Evolutionary conservation across 2,329 filamentous ascomycete species (phyloP).

Genomic region (Talaromyces sp.): DNA sequence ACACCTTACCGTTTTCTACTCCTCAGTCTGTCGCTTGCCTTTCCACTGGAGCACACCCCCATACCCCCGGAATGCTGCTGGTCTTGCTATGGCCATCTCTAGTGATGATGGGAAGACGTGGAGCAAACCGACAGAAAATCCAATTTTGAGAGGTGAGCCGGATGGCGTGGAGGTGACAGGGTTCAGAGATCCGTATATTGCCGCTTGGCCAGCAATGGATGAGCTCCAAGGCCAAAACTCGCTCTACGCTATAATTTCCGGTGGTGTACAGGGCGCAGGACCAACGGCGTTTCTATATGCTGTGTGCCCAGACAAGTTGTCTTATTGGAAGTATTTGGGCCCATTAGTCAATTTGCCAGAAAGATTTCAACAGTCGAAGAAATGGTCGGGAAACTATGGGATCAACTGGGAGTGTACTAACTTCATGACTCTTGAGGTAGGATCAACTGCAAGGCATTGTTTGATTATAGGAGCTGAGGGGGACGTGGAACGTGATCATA

Average conservation of each 20-base stretch:
- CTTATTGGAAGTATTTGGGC: neutral
- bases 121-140: neutral
- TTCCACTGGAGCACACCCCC: constrained; percentile 3
- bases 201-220: neutral
- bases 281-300: neutral
- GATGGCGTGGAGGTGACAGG: neutral
- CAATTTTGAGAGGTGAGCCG: neutral
- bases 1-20: constrained; percentile 15
- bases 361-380: neutral
- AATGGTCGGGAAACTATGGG: neutral
- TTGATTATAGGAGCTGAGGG: neutral
- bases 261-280: neutral
- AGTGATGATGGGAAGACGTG: neutral
- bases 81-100: neutral
- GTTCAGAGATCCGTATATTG: neutral
- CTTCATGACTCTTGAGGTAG: neutral
- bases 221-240: neutral
- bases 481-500: neutral
- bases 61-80: neutral
- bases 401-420: neutral
- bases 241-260: neutral
- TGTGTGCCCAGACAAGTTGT: neutral
- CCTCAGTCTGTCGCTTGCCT: constrained; percentile 13
- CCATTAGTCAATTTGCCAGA: neutral
- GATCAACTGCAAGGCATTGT: neutral